phyloP scores from a whole-genome alignment of 192 early-diverging fungal species.

The Coemansia sp. region DNA sequence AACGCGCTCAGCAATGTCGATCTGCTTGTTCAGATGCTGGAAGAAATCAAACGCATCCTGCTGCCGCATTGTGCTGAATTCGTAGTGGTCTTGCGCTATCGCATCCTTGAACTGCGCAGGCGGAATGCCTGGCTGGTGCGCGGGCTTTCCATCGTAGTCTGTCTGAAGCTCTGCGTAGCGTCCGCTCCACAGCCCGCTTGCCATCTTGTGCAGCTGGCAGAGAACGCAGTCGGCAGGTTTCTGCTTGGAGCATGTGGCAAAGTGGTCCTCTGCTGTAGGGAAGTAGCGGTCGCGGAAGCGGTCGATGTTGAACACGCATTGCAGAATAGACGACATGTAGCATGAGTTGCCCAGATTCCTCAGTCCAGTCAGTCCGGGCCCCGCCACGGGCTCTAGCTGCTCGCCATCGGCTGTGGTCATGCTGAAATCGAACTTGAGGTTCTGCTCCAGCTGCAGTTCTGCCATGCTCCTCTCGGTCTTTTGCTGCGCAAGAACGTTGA shows the following conservation, averaged over 20 bases:
- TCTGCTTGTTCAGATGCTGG: conserved; percentile 70
- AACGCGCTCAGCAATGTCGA: conserved; percentile 77
- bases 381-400: conserved; percentile 77
- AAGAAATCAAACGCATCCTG: conserved; percentile 98
- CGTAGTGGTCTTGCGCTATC: conserved; percentile 85
- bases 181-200: conserved; percentile 87
- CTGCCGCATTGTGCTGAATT: conserved; percentile 97
- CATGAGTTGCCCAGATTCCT: conserved; percentile 97
- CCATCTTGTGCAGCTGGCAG: conserved; percentile 92
- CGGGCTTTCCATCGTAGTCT: conserved; percentile 39
- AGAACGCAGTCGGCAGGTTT: conserved; percentile 75
- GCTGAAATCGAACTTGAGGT: conserved; percentile 94
- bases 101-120: conserved; percentile 92
- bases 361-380: conserved; percentile 90
- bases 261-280: conserved; percentile 39
- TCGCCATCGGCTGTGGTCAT: conserved; percentile 97
- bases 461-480: conserved; percentile 93
- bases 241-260: conserved; percentile 34
- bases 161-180: conserved; percentile 70
- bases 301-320: conserved; percentile 81
- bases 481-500: conserved; percentile 76
- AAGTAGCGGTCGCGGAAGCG: conserved; percentile 74
- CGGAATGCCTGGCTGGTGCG: conserved; percentile 78
- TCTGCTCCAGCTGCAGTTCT: conserved; percentile 96
- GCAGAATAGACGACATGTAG: conserved; percentile 95